Conservation (phyloP, 768 basidiomycete species). For the Lentinus tigrinus region DNA sequence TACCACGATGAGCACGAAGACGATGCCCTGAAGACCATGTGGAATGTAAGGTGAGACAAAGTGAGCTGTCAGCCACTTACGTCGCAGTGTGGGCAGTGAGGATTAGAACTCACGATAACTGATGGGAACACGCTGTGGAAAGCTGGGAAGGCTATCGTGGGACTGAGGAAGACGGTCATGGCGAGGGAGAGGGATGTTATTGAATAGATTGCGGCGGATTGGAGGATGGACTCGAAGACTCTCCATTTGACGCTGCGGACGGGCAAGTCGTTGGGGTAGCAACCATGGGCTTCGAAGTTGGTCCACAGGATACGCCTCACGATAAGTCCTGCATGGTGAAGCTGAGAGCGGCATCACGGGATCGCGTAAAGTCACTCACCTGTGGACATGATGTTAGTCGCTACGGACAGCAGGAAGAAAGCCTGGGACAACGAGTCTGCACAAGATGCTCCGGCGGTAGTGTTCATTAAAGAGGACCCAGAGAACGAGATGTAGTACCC, state of each 20-base stretch:
- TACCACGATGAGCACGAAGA: neutral
- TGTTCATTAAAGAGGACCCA: neutral
- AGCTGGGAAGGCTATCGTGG: neutral
- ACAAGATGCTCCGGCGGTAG: neutral
- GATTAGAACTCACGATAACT: neutral
- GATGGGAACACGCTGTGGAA: neutral
- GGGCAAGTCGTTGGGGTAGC: neutral
- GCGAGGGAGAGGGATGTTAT: neutral
- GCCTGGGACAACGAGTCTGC: neutral
- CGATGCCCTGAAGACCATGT: neutral
- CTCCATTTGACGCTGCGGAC: neutral
- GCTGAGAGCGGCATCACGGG: neutral
- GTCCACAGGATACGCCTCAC: neutral
- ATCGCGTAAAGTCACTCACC: neutral
- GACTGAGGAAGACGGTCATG: neutral
- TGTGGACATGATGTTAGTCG: neutral
- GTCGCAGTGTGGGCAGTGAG: neutral
- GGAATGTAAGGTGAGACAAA: neutral
- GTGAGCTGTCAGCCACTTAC: neutral
- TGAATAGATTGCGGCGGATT: neutral
- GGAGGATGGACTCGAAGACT: neutral
- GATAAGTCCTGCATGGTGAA: neutral
- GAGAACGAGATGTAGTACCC: neutral
- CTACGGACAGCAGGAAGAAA: neutral
- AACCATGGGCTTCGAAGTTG: neutral